phyloP scores from a whole-genome alignment of 306 rosid genomes.

The Mimosa pudica region DNA sequence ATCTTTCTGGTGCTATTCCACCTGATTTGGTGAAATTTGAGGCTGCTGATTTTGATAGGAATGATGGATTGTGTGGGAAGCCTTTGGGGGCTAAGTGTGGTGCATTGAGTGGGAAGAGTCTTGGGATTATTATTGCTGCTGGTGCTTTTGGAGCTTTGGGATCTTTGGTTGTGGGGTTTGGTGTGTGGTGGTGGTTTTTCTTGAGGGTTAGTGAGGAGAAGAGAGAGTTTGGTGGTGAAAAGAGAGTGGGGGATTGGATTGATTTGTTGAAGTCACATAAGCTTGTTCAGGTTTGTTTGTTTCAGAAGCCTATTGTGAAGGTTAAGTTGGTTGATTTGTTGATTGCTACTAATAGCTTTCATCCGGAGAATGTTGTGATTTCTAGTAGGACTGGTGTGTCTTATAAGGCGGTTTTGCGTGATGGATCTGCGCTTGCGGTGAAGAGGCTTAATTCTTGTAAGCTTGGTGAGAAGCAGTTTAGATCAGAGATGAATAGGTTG shows the following conservation, averaged over 20 bases:
- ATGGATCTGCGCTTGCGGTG: slow-evolving; percentile 58
- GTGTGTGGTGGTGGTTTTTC: slow-evolving; percentile 62
- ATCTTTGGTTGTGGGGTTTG: slow-evolving; percentile 51
- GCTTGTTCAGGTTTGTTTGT: slow-evolving; percentile 56
- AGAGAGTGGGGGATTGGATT: slow-evolving; percentile 45
- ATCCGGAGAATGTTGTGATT: slow-evolving; percentile 47
- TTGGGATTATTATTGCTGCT: slow-evolving; percentile 52
- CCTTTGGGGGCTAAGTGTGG: slow-evolving; percentile 57
- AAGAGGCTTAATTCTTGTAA: slow-evolving; percentile 53
- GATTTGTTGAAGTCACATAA: slow-evolving; percentile 46
- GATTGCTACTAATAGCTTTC: slow-evolving; percentile 48
- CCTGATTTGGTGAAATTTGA: slow-evolving; percentile 41
- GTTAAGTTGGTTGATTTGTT: slow-evolving; percentile 51
- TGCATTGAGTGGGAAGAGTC: slow-evolving; percentile 48
- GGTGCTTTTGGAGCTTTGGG: slow-evolving; percentile 54
- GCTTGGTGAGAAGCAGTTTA: slow-evolving; percentile 54
- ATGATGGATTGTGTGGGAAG: slow-evolving; percentile 50
- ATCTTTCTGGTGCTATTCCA: slow-evolving; percentile 51
- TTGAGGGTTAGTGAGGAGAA: slow-evolving; percentile 36
- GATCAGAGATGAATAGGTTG: slow-evolving; percentile 57
- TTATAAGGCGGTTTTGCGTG: slow-evolving; percentile 57
- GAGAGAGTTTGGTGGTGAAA: slow-evolving; percentile 32
- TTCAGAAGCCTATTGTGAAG: slow-evolving; percentile 63
- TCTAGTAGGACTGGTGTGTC: slow-evolving; percentile 55
- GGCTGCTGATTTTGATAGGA: slow-evolving; percentile 46